These are phyloP conservation scores for Russula olivacea DNA, from an alignment of 768 basidiomycete genomes.

Conservation along the genomic window DNA sequence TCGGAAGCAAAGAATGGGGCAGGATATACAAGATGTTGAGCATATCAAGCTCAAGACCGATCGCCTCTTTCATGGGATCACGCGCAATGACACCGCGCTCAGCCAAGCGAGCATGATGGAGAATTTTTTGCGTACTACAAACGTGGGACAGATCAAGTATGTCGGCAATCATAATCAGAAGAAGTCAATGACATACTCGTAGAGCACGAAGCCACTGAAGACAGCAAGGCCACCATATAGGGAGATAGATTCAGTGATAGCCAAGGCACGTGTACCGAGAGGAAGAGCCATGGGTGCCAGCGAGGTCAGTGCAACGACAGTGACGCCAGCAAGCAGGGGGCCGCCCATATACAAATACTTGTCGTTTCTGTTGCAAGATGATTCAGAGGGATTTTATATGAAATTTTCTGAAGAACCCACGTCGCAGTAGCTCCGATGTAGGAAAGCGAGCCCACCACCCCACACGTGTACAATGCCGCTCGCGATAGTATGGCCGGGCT, in stretches of 20 bases:
- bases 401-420: constrained; percentile 33
- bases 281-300: constrained; percentile 88
- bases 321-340: constrained; percentile 82
- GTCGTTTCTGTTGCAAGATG: constrained; percentile 45
- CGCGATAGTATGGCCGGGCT: constrained; percentile 79
- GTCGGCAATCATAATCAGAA: too few species aligned
- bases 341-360: constrained; percentile 83
- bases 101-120: constrained; percentile 68
- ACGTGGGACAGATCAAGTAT: constrained; percentile 1
- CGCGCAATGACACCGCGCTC: constrained; percentile 58
- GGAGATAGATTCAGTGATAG: constrained; percentile 68
- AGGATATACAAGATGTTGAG: constrained; percentile 77
- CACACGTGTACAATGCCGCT: constrained; percentile 82
- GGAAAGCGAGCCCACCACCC: constrained; percentile 78
- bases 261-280: constrained; percentile 69
- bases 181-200: constrained; percentile 50
- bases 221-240: constrained; percentile 87
- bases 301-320: constrained; percentile 81
- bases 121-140: constrained; percentile 74
- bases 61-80: constrained; percentile 75
- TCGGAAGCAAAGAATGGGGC: not conserved
- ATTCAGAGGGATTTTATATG: not conserved
- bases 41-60: constrained; percentile 78
- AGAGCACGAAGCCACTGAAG: constrained; percentile 81
- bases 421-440: constrained; percentile 87